phyloP scores from a whole-genome alignment of 495 filamentous ascomycete species.

The Xylaria palmicola region DNA sequence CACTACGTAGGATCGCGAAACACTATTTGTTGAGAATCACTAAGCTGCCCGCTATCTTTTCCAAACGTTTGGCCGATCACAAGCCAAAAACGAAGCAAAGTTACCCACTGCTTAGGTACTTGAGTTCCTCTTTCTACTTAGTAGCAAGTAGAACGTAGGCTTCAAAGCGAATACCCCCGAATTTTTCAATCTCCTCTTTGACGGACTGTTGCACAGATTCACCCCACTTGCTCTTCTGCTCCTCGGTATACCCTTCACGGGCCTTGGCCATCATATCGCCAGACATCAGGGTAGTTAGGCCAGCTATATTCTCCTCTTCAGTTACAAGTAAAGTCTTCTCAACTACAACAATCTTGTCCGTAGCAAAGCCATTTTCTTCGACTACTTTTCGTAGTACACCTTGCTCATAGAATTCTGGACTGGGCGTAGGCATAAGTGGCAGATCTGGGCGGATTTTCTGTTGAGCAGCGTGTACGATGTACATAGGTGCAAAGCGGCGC shows the following conservation, averaged over 20 bases:
- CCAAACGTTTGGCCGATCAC: too few relatives aligned
- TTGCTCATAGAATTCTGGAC: constrained; percentile 26
- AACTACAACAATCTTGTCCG: constrained; percentile 18
- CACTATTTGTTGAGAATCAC: too few relatives aligned
- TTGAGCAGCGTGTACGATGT: constrained; percentile 29
- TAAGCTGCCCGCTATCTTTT: too few relatives aligned
- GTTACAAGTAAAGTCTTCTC: constrained; percentile 20
- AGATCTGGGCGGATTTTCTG: constrained; percentile 29
- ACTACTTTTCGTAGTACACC: constrained; percentile 25
- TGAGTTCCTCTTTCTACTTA: constrained; percentile 19
- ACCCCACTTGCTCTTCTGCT: constrained; percentile 23
- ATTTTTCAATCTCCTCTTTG: constrained; percentile 24
- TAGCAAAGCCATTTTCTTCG: constrained; percentile 26
- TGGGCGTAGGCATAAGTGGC: constrained; percentile 26
- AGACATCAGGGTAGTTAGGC: constrained; percentile 20
- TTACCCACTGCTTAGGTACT: too few relatives aligned
- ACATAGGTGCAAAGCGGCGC: constrained; percentile 29
- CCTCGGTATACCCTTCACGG: constrained; percentile 23
- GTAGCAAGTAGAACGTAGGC: constrained; percentile 27
- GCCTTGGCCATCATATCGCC: constrained; percentile 24
- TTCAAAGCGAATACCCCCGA: constrained; percentile 27
- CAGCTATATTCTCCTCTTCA: constrained; percentile 24
- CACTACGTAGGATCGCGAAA: too few relatives aligned
- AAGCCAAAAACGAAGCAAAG: too few relatives aligned
- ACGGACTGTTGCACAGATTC: constrained; percentile 19